phyloP scores from a whole-genome alignment of 805 yeast genomes.

The Isabelozyma gotoi region DNA sequence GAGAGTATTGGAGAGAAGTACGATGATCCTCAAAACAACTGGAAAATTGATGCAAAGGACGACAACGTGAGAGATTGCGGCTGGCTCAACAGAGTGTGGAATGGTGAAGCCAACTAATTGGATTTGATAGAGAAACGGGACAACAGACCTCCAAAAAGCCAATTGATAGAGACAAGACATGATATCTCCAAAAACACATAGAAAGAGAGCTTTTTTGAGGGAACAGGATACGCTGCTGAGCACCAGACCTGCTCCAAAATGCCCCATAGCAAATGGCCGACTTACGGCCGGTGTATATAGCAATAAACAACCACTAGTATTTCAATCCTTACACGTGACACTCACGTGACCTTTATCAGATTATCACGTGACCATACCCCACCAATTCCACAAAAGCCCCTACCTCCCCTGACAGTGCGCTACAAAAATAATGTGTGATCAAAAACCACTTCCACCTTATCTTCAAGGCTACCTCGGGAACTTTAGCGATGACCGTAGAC shows the following conservation, averaged over 20 bases:
- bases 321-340: neutral
- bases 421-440: neutral
- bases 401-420: neutral
- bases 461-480: neutral
- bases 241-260: too few species aligned
- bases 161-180: too few species aligned
- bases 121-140: too few species aligned
- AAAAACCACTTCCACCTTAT: neutral
- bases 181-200: too few species aligned
- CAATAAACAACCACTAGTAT: too few species aligned
- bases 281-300: too few species aligned
- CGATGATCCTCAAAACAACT: conserved; percentile 43
- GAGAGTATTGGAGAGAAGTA: conserved; percentile 28
- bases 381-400: too few species aligned
- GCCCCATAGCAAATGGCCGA: too few species aligned
- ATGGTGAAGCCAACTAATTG: conserved; percentile 37
- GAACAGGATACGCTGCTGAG: too few species aligned
- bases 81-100: conserved; percentile 75
- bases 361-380: too few species aligned
- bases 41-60: conserved; percentile 51
- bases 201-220: too few species aligned
- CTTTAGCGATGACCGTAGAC: neutral
- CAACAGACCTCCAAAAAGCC: too few species aligned
- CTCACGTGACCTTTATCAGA: neutral
- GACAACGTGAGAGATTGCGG: conserved; percentile 70